phyloP scores from a whole-genome alignment of 441 rosid species.

The Aquilaria agallochum region DNA sequence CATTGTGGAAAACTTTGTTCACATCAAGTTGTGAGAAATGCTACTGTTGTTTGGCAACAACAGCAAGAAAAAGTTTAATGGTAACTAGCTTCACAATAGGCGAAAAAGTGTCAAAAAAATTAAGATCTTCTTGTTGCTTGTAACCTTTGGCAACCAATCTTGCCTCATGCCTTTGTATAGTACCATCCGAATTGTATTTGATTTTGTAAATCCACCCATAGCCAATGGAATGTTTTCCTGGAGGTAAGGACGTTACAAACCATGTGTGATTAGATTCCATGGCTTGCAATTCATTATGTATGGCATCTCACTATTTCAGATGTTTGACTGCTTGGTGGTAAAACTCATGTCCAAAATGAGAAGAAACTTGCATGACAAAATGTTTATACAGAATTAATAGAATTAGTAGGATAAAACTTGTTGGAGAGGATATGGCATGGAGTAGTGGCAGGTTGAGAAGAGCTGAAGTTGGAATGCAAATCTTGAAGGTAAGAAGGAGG shows the following conservation, averaged over 20 bases:
- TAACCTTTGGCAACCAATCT: no score
- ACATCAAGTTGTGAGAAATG: not conserved
- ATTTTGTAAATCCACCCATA: not conserved
- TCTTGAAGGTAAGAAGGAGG: no score
- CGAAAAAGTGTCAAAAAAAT: no score
- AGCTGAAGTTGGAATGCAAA: not conserved
- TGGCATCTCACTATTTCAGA: not conserved
- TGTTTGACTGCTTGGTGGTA: no score
- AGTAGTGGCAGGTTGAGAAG: not conserved
- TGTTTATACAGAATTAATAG: no score
- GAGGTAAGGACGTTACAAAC: not conserved
- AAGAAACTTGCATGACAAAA: not conserved
- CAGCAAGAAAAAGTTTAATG: not conserved
- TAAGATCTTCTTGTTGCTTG: no score
- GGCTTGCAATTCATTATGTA: not conserved
- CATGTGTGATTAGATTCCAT: not conserved
- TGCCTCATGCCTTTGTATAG: no score
- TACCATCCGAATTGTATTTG: not conserved
- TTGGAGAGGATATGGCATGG: not conserved
- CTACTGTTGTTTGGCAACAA: not conserved
- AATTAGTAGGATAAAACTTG: not conserved
- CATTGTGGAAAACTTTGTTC: not conserved
- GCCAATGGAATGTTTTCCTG: not conserved
- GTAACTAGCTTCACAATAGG: not conserved
- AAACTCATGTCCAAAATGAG: not conserved